Evolutionary conservation across 2,329 filamentous ascomycete species (phyloP).

Genomic region (Alternaria brassicicola): DNA sequence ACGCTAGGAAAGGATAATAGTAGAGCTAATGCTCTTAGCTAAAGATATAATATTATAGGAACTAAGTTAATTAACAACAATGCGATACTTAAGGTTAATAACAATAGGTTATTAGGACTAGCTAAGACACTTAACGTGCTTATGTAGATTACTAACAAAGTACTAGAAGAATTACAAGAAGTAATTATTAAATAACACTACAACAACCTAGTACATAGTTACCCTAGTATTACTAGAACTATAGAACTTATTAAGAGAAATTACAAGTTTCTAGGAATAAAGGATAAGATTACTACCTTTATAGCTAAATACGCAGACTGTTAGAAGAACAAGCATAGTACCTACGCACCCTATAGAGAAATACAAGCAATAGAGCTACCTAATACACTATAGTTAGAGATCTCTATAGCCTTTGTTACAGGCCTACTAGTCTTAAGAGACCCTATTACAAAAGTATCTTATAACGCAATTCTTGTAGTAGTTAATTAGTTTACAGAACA

Average conservation of each 20-base stretch:
- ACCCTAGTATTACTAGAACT: neutral
- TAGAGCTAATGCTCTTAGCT: conserved; percentile 3
- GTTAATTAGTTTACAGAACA: neutral
- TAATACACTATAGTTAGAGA: conserved; percentile 4
- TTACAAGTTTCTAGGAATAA: conserved; percentile 4
- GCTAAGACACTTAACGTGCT: no score
- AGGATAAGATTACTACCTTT: conserved; percentile 2
- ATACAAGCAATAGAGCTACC: conserved; percentile 9
- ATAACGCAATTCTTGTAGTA: conserved; percentile 4
- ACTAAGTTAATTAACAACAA: no score
- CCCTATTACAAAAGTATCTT: neutral
- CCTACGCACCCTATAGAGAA: conserved; percentile 4
- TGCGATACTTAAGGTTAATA: no score
- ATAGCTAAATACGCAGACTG: conserved; percentile 5
- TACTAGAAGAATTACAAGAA: neutral
- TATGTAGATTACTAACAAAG: neutral
- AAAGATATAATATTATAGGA: neutral
- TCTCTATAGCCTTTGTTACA: conserved; percentile 14
- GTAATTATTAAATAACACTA: neutral
- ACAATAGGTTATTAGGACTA: no score
- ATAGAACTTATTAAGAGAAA: conserved; percentile 5
- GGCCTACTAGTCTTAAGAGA: conserved; percentile 1
- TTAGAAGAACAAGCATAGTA: conserved; percentile 11
- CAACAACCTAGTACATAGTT: neutral
- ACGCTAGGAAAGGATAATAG: neutral